Percentiles rank a stretch among this genome's conserved stretches.
Evolutionary conservation across 2,329 filamentous ascomycete species (phyloP).

Genomic region (Chrysoporthe cubensis): DNA sequence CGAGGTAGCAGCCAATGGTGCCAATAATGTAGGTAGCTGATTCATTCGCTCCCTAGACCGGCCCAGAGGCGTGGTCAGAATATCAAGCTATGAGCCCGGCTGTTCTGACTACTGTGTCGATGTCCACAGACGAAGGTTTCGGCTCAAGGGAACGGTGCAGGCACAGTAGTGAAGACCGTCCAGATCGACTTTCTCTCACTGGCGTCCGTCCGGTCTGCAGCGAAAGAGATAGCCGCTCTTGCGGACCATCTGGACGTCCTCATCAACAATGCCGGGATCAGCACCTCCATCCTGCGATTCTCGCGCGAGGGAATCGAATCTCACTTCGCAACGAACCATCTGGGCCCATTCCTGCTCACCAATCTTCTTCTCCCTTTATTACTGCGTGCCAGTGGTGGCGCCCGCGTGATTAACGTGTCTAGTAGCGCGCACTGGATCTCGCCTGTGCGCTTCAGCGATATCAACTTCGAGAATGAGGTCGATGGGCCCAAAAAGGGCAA

Average conservation of each 20-base stretch:
- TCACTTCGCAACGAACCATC: slow-evolving; percentile 41
- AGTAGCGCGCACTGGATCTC: slow-evolving; percentile 31
- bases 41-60: not conserved
- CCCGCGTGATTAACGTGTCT: slow-evolving; percentile 30
- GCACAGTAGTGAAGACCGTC: slow-evolving; percentile 35
- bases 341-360: slow-evolving; percentile 41
- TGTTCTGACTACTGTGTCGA: not conserved
- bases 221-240: slow-evolving; percentile 33
- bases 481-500: slow-evolving; percentile 1
- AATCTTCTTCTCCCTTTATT: slow-evolving; percentile 42
- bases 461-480: slow-evolving; percentile 36
- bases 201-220: slow-evolving; percentile 38
- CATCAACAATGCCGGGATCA: slow-evolving; percentile 50
- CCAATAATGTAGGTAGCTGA: slow-evolving; percentile 7
- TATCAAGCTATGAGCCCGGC: not conserved
- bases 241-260: slow-evolving; percentile 44
- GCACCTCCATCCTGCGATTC: slow-evolving; percentile 42
- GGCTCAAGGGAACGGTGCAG: slow-evolving; percentile 15
- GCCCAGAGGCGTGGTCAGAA: slow-evolving; percentile 3
- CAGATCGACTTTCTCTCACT: slow-evolving; percentile 37
- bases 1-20: slow-evolving; percentile 12
- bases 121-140: slow-evolving; percentile 13
- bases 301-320: slow-evolving; percentile 40
- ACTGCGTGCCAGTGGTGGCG: slow-evolving; percentile 30
- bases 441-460: slow-evolving; percentile 39